These are phyloP conservation scores for Elsinoe batatas DNA, from an alignment of 2,329 filamentous ascomycete genomes.

Conservation along the genomic window DNA sequence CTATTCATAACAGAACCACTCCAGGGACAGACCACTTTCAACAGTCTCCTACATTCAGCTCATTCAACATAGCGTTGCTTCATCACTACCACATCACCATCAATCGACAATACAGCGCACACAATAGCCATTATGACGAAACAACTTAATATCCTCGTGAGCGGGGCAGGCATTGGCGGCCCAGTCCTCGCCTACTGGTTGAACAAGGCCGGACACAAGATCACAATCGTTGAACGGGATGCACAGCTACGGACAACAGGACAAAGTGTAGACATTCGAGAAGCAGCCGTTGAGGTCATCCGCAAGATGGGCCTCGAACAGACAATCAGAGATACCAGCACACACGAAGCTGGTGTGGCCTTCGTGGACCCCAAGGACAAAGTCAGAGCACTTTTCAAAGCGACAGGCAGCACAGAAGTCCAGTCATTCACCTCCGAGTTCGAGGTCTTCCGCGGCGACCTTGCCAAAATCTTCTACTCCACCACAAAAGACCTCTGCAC, in stretches of 20 bases:
- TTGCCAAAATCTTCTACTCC: slow-evolving; percentile 27
- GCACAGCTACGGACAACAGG: slow-evolving; percentile 31
- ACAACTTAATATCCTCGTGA: slow-evolving; percentile 26
- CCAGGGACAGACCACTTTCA: not conserved
- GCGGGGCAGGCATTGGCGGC: slow-evolving; percentile 32
- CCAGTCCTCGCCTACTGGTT: slow-evolving; percentile 29
- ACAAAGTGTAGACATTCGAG: slow-evolving; percentile 38
- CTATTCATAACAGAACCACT: not conserved
- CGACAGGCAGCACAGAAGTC: slow-evolving; percentile 23
- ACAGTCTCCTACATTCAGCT: slow-evolving; percentile 1
- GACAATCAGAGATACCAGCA: slow-evolving; percentile 27
- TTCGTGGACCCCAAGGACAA: slow-evolving; percentile 27
- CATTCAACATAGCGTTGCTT: not conserved
- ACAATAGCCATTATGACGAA: slow-evolving; percentile 1
- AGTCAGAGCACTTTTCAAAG: slow-evolving; percentile 17
- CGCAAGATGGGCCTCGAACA: slow-evolving; percentile 31
- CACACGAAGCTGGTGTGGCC: slow-evolving; percentile 33
- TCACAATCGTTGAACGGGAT: slow-evolving; percentile 38
- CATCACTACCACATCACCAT: not conserved
- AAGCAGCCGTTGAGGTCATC: slow-evolving; percentile 33
- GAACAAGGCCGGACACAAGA: slow-evolving; percentile 22
- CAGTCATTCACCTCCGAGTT: slow-evolving; percentile 30
- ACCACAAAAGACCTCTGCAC: slow-evolving; percentile 18
- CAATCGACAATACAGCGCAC: not conserved
- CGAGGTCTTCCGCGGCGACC: slow-evolving; percentile 30